Evolutionary conservation across 2,329 filamentous ascomycete species (phyloP).

Genomic region (Fusarium multiceps): DNA sequence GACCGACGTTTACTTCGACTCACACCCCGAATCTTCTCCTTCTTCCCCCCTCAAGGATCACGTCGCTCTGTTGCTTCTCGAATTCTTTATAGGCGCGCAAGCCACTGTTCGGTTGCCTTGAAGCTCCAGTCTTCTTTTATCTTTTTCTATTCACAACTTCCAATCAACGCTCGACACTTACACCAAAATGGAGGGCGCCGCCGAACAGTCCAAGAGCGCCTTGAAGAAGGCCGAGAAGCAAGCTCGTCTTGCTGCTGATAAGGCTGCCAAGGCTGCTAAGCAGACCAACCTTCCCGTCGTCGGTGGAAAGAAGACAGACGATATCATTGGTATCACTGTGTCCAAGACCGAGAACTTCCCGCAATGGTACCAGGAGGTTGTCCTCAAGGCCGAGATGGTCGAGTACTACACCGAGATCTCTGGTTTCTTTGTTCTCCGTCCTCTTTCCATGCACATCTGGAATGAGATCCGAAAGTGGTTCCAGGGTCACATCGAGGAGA

Average conservation of each 20-base stretch:
- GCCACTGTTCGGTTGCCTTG: slow-evolving; percentile 22
- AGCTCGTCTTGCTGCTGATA: slow-evolving; percentile 69
- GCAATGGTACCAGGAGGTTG: slow-evolving; percentile 97
- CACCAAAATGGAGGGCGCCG: slow-evolving; percentile 50
- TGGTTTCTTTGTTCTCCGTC: slow-evolving; percentile 95
- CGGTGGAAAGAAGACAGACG: slow-evolving; percentile 70
- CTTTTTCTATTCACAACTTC: slow-evolving; percentile 9
- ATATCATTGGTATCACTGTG: slow-evolving; percentile 88
- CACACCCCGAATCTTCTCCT: slow-evolving; percentile 39
- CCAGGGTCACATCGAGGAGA: slow-evolving; percentile 80
- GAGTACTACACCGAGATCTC: slow-evolving; percentile 95
- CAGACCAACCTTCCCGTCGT: slow-evolving; percentile 62
- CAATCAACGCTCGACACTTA: slow-evolving; percentile 17
- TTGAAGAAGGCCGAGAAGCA: slow-evolving; percentile 75
- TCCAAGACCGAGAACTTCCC: slow-evolving; percentile 88
- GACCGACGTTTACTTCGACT: slow-evolving; percentile 44
- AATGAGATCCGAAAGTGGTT: slow-evolving; percentile 75
- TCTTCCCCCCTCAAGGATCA: slow-evolving; percentile 29
- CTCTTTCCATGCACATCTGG: slow-evolving; percentile 75
- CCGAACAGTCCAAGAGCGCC: slow-evolving; percentile 68
- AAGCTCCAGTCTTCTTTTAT: slow-evolving; percentile 4
- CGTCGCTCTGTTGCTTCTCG: slow-evolving; percentile 27
- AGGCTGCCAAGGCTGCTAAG: slow-evolving; percentile 71
- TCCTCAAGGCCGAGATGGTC: slow-evolving; percentile 96
- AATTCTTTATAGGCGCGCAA: slow-evolving; percentile 31